Conservation (phyloP, 1,139 yeast species). For the Wickerhamomyces sp. region DNA sequence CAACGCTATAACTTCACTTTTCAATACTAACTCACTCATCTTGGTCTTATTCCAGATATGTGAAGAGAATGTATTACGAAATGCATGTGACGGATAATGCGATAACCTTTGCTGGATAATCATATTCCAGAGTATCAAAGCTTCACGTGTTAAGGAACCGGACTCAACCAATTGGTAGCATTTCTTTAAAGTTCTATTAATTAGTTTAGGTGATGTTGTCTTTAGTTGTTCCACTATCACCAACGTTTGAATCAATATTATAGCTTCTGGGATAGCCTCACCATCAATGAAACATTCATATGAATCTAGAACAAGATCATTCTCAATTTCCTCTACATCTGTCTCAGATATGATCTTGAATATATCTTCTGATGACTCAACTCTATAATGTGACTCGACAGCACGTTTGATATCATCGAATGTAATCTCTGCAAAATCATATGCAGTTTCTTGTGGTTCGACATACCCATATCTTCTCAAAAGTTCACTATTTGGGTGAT, state of each 20-base stretch:
- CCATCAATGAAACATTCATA: conserved; percentile 59
- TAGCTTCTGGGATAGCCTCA: conserved; percentile 53
- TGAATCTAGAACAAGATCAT: conserved; percentile 49
- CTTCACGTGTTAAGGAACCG: conserved; percentile 25
- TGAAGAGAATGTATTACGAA: conserved; percentile 19
- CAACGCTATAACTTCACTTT: conserved; percentile 49
- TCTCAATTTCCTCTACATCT: conserved; percentile 38
- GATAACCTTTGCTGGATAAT: conserved; percentile 24
- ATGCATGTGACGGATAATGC: conserved; percentile 29
- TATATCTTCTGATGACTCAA: conserved; percentile 27
- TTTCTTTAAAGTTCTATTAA: conserved; percentile 33
- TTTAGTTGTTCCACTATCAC: conserved; percentile 37
- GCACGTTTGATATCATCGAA: conserved; percentile 33
- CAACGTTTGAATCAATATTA: conserved; percentile 48
- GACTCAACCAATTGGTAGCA: conserved; percentile 29
- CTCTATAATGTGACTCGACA: conserved; percentile 15
- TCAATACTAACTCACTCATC: conserved; percentile 52
- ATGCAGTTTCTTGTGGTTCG: conserved; percentile 67
- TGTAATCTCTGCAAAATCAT: conserved; percentile 78
- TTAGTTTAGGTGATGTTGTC: conserved; percentile 29
- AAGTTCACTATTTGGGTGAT: conserved; percentile 83
- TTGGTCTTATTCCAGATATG: conserved; percentile 16
- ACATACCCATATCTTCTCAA: conserved; percentile 90
- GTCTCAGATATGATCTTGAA: conserved; percentile 25
- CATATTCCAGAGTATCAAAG: conserved; percentile 23